Evolutionary conservation across 2,329 filamentous ascomycete species (phyloP).

Genomic region (Rutstroemia sp.): DNA sequence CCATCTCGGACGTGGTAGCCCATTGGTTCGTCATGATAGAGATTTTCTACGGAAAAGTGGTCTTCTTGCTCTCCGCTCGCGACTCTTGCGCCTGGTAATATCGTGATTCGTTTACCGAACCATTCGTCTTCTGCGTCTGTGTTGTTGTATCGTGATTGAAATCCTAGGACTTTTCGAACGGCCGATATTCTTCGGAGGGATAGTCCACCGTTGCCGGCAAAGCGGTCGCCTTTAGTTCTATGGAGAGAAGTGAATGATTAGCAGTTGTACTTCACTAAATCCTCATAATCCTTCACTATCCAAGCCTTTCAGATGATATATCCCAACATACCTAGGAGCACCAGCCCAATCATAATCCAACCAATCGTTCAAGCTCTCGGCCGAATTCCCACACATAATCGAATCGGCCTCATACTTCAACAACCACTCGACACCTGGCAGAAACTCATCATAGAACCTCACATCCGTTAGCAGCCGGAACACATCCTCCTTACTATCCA

Average conservation of each 20-base stretch:
- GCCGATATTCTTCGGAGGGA: constrained; percentile 45
- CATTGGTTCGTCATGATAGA: constrained; percentile 44
- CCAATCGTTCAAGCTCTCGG: constrained; percentile 32
- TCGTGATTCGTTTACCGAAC: constrained; percentile 43
- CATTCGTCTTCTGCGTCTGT: constrained; percentile 48
- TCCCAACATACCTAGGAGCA: constrained; percentile 32
- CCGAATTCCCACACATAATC: constrained; percentile 46
- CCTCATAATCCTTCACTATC: not conserved
- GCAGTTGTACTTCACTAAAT: not conserved
- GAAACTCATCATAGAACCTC: constrained; percentile 40
- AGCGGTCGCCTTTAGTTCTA: constrained; percentile 19
- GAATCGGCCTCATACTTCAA: constrained; percentile 50
- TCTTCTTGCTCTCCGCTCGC: constrained; percentile 34
- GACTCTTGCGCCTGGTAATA: constrained; percentile 42
- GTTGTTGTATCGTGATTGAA: constrained; percentile 44
- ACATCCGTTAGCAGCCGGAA: constrained; percentile 44
- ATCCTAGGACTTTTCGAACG: constrained; percentile 40
- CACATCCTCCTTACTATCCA: constrained; percentile 40
- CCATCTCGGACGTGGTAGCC: constrained; percentile 45
- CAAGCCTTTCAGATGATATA: not conserved
- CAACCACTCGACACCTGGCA: constrained; percentile 45
- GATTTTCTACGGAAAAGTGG: constrained; percentile 42
- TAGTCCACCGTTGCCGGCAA: constrained; percentile 47
- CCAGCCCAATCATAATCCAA: constrained; percentile 32
- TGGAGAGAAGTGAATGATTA: not conserved